phyloP scores from a whole-genome alignment of 1,139 yeast genomes.

The Scheffersomyces illinoinensis region DNA sequence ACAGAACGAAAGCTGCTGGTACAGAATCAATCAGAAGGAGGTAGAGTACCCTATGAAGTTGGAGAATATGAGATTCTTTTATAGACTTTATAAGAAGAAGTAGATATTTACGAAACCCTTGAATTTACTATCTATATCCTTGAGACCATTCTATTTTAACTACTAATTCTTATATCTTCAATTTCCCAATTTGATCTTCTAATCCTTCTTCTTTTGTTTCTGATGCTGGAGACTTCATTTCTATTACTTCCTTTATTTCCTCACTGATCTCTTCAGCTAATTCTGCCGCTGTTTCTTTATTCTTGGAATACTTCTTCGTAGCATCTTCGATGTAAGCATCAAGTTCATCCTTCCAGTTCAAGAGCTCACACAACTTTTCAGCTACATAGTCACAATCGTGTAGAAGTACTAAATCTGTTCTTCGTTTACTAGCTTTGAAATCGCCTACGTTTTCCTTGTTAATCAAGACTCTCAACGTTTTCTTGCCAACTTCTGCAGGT shows the following conservation, averaged over 20 bases:
- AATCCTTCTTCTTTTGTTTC: slow-evolving; percentile 3
- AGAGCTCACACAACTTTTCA: slow-evolving; percentile 45
- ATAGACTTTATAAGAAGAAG: slow-evolving; percentile 64
- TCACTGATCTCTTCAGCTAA: slow-evolving; percentile 3
- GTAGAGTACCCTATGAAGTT: slow-evolving; percentile 67
- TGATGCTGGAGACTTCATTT: neutral
- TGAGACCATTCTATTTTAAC: neutral
- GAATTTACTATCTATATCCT: neutral
- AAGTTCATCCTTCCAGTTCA: slow-evolving; percentile 68
- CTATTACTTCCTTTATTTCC: slow-evolving; percentile 6
- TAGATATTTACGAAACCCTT: slow-evolving; percentile 7
- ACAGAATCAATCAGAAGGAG: slow-evolving; percentile 56
- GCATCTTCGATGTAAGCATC: slow-evolving; percentile 28
- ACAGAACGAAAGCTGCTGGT: slow-evolving; percentile 80
- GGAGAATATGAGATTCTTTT: slow-evolving; percentile 86
- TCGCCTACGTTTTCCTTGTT: slow-evolving; percentile 81
- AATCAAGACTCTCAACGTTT: slow-evolving; percentile 61
- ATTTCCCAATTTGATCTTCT: slow-evolving; percentile 6
- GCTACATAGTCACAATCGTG: slow-evolving; percentile 69
- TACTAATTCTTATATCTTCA: slow-evolving; percentile 5
- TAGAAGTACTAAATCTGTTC: slow-evolving; percentile 58
- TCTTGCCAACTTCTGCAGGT: slow-evolving; percentile 60
- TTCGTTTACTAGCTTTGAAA: slow-evolving; percentile 49
- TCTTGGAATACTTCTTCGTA: slow-evolving; percentile 7
- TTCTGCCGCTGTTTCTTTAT: slow-evolving; percentile 9